Evolutionary conservation across 2,329 filamentous ascomycete genomes (phyloP).

Genomic region (Verticillium albo-atrum): DNA sequence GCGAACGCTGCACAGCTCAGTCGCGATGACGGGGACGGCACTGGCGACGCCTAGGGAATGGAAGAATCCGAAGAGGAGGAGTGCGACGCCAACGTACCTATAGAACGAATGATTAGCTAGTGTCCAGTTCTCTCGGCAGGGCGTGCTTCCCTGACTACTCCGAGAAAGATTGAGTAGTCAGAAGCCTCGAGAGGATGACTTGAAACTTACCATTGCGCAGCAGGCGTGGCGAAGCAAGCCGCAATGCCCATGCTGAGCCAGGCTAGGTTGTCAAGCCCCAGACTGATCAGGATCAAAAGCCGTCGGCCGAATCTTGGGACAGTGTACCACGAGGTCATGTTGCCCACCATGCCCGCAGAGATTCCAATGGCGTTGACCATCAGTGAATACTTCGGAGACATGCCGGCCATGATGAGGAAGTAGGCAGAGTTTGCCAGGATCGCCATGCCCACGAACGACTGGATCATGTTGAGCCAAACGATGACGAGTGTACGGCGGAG

Average conservation of each 20-base stretch:
- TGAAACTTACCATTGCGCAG: not conserved
- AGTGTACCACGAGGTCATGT: conserved; percentile 5
- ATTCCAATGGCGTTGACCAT: conserved; percentile 6
- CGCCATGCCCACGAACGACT: conserved; percentile 3
- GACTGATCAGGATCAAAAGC: conserved; percentile 2
- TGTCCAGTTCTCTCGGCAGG: fast-evolving
- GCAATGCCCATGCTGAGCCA: conserved; percentile 3
- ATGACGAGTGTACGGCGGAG: conserved; percentile 1
- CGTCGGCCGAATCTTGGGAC: conserved; percentile 2
- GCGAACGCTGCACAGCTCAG: conserved; percentile 1
- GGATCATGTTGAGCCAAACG: not conserved
- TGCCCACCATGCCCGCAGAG: not conserved
- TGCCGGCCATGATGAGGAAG: conserved; percentile 6
- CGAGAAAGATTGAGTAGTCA: too few species aligned
- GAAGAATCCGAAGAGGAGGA: conserved; percentile 4
- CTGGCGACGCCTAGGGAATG: conserved; percentile 3
- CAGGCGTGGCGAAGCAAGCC: not conserved
- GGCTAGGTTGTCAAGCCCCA: not conserved
- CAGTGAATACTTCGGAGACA: conserved; percentile 1
- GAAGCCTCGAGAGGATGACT: too few species aligned
- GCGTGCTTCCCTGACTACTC: too few species aligned
- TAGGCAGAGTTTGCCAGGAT: not conserved
- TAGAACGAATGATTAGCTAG: not conserved
- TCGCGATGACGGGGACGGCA: conserved; percentile 1
- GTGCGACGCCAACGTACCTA: conserved; percentile 3